Base-by-base conservation (phyloP, 805 yeast genomes). In the Schwanniomyces occidentalis region DNA sequence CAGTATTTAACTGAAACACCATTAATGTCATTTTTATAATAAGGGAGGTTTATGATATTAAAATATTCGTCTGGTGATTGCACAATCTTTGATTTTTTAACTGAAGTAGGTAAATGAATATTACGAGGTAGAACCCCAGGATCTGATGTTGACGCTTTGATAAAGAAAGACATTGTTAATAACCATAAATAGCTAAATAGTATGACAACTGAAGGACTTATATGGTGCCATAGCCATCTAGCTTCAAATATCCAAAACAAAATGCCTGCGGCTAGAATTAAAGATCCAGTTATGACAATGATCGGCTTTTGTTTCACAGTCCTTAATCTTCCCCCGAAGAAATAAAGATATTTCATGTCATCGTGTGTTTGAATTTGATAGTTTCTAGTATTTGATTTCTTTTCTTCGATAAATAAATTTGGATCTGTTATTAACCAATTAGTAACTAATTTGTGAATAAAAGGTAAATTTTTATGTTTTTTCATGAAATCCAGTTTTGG, bases 41-140 rank as follows among this genome's bases (percentile, higher is more conserved):
- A 65, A 0, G 87, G 86, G 7, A 82, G 49, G 1, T 69, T 54
- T 1, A 78, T 66, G 8, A 59, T 50, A 45, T 69, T 73, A 43
- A 66, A 67, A 46, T 82, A 82, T 43, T 82, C 90, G 5, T 63
- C 66, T 0, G 91, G 90, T n/a, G 56, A 49, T 19, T 49, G 47
- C 30, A 59, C 71, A 15, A 27, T 31, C 23, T 19, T 35, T 25
- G 27, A 37, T 13, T 28, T 24, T 3, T 22, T 27, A 30, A 29
- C 31, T 10, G 35, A 41, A 20, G 27, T 25, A 0, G 74, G 73
- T 20, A 79, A 16, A 47, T 86, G 93, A 4, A 82, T 54, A 55
- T 83, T 82, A 40, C 80, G 61, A 1, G 95, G 90, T 8, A 83
- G 49, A 4, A 72, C 56, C 0, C 95, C 95, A 0, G 95, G 86